A percentile compares a stretch with the other conserved stretches of the same genome.
phyloP scores from a whole-genome alignment of 2,329 filamentous ascomycete genomes.

The Microthyrium microscopicum region DNA sequence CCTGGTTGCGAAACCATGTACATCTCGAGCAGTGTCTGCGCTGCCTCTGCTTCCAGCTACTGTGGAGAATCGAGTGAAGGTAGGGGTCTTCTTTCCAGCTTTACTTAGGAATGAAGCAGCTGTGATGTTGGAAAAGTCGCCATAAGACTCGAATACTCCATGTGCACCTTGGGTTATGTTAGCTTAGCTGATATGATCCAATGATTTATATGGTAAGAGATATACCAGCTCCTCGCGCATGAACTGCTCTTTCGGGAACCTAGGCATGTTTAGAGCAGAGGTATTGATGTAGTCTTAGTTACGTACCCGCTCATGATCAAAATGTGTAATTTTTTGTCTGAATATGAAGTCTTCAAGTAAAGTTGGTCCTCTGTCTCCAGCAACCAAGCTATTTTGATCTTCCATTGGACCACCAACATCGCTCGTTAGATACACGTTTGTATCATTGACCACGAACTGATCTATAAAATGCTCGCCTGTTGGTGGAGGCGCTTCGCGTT shows the following conservation, averaged over 20 bases:
- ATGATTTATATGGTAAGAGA: not conserved
- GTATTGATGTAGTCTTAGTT: constrained; percentile 8
- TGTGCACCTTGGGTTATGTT: constrained; percentile 33
- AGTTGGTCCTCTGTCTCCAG: constrained; percentile 49
- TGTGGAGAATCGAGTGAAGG: constrained; percentile 59
- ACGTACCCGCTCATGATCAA: constrained; percentile 52
- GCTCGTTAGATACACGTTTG: constrained; percentile 31
- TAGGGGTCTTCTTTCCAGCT: constrained; percentile 43
- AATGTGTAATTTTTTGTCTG: constrained; percentile 53
- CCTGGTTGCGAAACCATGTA: constrained; percentile 53
- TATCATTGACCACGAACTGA: constrained; percentile 16
- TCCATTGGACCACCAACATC: constrained; percentile 52
- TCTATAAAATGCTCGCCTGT: constrained; percentile 3
- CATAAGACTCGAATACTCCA: constrained; percentile 53
- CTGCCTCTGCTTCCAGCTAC: constrained; percentile 54
- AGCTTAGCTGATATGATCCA: not conserved
- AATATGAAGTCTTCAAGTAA: constrained; percentile 58
- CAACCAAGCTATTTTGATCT: constrained; percentile 49
- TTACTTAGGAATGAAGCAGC: constrained; percentile 45
- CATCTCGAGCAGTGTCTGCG: constrained; percentile 53
- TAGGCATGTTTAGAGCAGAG: constrained; percentile 11
- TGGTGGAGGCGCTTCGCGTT: not conserved
- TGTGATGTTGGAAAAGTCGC: constrained; percentile 50
- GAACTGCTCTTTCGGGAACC: constrained; percentile 49
- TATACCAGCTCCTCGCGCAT: constrained; percentile 45